Percentiles rank a stretch among this genome's conserved stretches.
phyloP scores from a whole-genome alignment of 2,329 filamentous ascomycete genomes.

The Alternaria sp. region DNA sequence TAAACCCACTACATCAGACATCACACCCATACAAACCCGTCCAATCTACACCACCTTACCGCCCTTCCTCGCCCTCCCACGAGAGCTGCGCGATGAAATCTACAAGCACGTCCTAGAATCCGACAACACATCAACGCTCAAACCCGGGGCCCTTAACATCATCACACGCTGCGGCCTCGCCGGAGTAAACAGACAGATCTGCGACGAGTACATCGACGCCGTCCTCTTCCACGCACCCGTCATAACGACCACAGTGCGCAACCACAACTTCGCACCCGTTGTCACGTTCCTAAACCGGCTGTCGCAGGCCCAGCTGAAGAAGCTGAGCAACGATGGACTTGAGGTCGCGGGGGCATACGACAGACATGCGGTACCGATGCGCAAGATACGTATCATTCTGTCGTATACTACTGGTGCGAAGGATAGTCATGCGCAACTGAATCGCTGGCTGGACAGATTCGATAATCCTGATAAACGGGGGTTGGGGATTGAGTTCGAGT shows the following conservation, averaged over 20 bases:
- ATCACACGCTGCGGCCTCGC: slow-evolving; percentile 17
- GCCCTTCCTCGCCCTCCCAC: slow-evolving; percentile 19
- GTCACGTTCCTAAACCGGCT: slow-evolving; percentile 25
- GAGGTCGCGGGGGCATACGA: neutral
- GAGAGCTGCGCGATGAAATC: slow-evolving; percentile 25
- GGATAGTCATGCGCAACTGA: slow-evolving; percentile 11
- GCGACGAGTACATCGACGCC: slow-evolving; percentile 18
- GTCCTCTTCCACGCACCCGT: slow-evolving; percentile 17
- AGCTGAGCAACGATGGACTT: neutral
- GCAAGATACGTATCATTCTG: slow-evolving; percentile 8
- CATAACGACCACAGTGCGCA: slow-evolving; percentile 17
- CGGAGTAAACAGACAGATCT: slow-evolving; percentile 17
- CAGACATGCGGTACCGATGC: neutral
- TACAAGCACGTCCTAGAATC: slow-evolving; percentile 17
- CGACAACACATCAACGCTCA: slow-evolving; percentile 4
- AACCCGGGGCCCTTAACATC: slow-evolving; percentile 3
- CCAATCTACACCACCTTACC: neutral
- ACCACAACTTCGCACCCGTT: slow-evolving; percentile 24
- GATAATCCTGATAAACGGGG: slow-evolving; percentile 11
- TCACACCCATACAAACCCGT: neutral
- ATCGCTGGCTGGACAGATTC: slow-evolving; percentile 17
- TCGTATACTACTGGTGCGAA: slow-evolving; percentile 7
- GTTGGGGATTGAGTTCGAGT: slow-evolving; percentile 10
- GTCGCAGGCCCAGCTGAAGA: slow-evolving; percentile 14
- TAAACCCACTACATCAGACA: neutral